Base-by-base conservation (phyloP, 1,284 basidiomycete genomes). In the Ceratobasidium sp. region DNA sequence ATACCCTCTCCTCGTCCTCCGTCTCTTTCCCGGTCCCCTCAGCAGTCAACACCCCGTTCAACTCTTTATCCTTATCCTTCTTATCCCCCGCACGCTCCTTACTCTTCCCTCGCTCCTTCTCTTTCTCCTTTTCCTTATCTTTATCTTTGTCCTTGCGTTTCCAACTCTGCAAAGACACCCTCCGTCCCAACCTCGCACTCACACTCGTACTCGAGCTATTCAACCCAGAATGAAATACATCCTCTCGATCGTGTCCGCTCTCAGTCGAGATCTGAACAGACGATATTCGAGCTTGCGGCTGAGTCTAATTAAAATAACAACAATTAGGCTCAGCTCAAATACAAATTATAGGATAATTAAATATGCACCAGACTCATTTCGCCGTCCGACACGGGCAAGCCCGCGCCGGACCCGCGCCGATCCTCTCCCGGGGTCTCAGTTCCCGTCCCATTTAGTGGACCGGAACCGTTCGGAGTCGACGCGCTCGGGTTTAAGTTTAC, bases 261-360 rank as follows among this genome's bases (percentile, higher is more conserved):
- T 74, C 66, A 19, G 71, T 73, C n/a, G 71, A 73, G 22, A 73
- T 73, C 59, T 73, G 71, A 22, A 73, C 71, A 29, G 71, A 53
- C n/a, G 71, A 73, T 19, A 73, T 22, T 31, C 71, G 71, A n/a
- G 57, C 71, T 27, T 60, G 71, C 22, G 71, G 50, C 5, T 73
- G 71, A 9, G 71, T 33, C 71, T 73, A 45, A 44, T 14, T n/a
- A n/a, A n/a, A 41, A 41, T 41, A 41, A 41, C 36, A 41, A 41
- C 11, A 41, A 41, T 11, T 5, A 41, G 11, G 11, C 36, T 5
- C 11, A 41, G n/a, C 11, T 41, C 36, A 11, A 41, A 41, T 41
- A 11, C 11, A 41, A 41, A 41, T 27, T 29, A 29, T 45, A 11
- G 60, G 53, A 29, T 56, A 56, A 5, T 9, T 5, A 11, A 27